These are phyloP conservation scores for Selaginella tamariscina DNA, from an alignment of 75 land plant genomes.

Conservation along the genomic window DNA sequence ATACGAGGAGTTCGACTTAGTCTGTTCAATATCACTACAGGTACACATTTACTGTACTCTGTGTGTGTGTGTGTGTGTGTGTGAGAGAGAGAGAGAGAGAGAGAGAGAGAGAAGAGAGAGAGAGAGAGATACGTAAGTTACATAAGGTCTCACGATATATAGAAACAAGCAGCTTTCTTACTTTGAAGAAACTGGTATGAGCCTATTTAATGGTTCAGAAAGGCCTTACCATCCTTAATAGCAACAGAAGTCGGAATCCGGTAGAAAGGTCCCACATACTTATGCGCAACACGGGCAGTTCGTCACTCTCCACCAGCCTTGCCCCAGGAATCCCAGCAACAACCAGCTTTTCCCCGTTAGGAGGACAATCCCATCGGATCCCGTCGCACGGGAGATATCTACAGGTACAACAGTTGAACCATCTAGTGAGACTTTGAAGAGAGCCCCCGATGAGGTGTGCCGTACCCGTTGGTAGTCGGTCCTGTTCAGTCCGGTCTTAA, in stretches of 20 bases:
- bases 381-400: not conserved
- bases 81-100: no score
- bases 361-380: not conserved
- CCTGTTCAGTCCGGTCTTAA: not conserved
- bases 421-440: not conserved
- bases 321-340: not conserved
- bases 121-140: no score
- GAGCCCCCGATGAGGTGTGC: not conserved
- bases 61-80: no score
- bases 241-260: not conserved
- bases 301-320: not conserved
- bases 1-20: no score
- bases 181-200: no score
- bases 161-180: no score
- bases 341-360: not conserved
- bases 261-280: not conserved
- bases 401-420: not conserved
- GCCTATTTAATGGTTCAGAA: not conserved
- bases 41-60: no score
- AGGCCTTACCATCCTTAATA: not conserved
- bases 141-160: no score
- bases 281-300: not conserved
- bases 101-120: no score
- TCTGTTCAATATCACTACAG: no score
- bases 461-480: not conserved